Conservation (phyloP, 139 green algal genomes). For the Coccomyxa sp. region DNA sequence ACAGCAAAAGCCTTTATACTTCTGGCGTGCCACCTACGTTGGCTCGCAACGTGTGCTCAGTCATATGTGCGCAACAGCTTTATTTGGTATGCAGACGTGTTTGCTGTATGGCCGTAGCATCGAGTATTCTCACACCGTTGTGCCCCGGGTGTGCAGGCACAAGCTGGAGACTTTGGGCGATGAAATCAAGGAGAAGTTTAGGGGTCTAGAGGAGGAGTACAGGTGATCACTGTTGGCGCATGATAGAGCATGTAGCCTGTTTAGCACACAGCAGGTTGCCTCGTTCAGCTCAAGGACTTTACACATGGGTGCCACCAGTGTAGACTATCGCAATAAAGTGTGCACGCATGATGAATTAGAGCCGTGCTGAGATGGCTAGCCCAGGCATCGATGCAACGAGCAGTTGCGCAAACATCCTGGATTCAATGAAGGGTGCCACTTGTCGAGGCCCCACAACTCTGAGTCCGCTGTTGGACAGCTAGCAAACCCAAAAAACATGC, state of each 20-base stretch:
- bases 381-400: no score
- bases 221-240: conserved; percentile 33
- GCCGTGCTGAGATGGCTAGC: no score
- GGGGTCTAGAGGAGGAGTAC: conserved; percentile 95
- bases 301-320: no score
- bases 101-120: not conserved
- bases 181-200: conserved; percentile 85
- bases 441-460: no score
- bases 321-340: no score
- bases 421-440: no score
- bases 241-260: not conserved
- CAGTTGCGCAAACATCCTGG: no score
- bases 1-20: not conserved
- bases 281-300: no score
- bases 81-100: not conserved
- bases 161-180: conserved; percentile 81
- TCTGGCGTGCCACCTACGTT: not conserved
- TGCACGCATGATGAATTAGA: no score
- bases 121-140: not conserved
- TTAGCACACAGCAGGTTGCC: no score
- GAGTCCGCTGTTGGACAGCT: no score
- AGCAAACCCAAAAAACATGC: no score
- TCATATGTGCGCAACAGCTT: not conserved
- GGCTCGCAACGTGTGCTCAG: not conserved
- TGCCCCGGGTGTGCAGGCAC: conserved; percentile 1